Evolutionary conservation across 73 alveolate species (phyloP), one percentile per base, ranked within the genome.

Genomic region (Blepharisma stoltei): DNA sequence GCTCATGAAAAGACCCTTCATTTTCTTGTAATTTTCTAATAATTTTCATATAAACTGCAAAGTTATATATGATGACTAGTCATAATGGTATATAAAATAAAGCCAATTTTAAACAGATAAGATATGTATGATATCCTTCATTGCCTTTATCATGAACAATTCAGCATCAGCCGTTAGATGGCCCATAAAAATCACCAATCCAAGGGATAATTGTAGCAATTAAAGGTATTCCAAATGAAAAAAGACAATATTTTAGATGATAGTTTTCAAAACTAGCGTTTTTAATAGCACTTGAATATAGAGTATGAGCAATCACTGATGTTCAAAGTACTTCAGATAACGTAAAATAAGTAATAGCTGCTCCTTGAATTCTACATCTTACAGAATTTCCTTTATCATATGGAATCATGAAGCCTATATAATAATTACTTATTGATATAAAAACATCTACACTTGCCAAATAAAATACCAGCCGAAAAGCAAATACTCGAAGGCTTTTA

Each of bases 321-420:
- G 65, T 50, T 18, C 65, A 50, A 14, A 50, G 21, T 2, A 50
- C 65, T 14, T 18, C 21, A 14, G 65, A 50, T 50, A 50, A 4
- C 0, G 27, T 14, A 18, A 18, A 50, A 50, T 14, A 50, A 18
- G n/a, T 50, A 11, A 50, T 11, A 11, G 21, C 21, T 50, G 65
- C 65, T 50, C 27, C 65, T 50, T 50, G 65, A 50, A 50, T 18
- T 50, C n/a, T 14, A 50, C 65, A 50, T 32, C 41, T 32, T 32
- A 32, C 41, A 32, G 41, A 32, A 32, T 32, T 32, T 50, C 65
- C 65, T 50, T 14, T 14, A 18, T 50, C 65, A 4, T 50, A 50
- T 14, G 65, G 65, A 50, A 50, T 50, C 65, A 50, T 50, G 65
- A 50, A 50, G 21, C 27, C 65, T 50, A 50, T 50, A 14, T 50